These are phyloP conservation scores for Gossypioides kirkii DNA, from an alignment of 345 rosid genomes.

Conservation along the genomic window DNA sequence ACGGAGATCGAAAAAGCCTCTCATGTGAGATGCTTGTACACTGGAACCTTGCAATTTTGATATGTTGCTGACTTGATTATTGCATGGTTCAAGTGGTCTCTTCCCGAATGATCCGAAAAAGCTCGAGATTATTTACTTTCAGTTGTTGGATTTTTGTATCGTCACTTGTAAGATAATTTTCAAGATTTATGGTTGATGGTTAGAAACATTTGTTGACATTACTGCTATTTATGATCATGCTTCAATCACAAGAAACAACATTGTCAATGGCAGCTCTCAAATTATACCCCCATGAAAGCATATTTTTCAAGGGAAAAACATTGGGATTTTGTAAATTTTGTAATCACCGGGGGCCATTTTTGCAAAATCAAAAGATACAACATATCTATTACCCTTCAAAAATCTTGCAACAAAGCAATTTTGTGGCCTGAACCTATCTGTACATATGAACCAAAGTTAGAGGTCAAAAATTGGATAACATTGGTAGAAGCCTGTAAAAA, in stretches of 20 bases:
- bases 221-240: not conserved
- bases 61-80: not conserved
- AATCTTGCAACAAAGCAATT: not conserved
- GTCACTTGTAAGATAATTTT: not conserved
- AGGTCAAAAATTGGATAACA: slow-evolving; percentile 5
- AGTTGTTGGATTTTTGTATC: too few species aligned
- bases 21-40: slow-evolving; percentile 15
- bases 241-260: not conserved
- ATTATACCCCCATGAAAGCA: not conserved
- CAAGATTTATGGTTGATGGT: not conserved
- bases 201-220: not conserved
- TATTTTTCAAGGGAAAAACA: not conserved
- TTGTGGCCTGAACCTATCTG: not conserved
- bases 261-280: not conserved
- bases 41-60: slow-evolving; percentile 23
- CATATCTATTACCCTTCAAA: slow-evolving; percentile 2
- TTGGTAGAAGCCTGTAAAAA: not conserved
- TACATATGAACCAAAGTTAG: not conserved
- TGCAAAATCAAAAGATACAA: not conserved
- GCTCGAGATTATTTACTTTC: too few species aligned
- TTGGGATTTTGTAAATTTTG: not conserved
- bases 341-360: not conserved
- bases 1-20: slow-evolving; percentile 20
- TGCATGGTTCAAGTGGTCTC: slow-evolving; percentile 31
- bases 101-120: slow-evolving; percentile 5